Conservation (phyloP, 768 basidiomycete species). For the Leucosporidium creatinivorum region DNA sequence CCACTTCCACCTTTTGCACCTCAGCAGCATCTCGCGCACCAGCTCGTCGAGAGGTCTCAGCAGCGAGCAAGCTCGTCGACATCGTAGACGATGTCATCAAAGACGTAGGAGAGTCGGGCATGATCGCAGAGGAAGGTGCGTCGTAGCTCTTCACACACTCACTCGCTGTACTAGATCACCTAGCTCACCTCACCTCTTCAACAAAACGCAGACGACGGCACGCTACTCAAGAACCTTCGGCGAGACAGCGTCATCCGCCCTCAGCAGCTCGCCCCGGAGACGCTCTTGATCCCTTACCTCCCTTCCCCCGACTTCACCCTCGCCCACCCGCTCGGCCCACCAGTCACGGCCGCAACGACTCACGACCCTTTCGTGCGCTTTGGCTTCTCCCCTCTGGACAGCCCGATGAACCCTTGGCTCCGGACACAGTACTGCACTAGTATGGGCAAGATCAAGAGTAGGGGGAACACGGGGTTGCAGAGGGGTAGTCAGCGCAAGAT, state of each 20-base stretch:
- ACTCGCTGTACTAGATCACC: no score
- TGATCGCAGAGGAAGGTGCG: no score
- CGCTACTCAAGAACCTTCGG: constrained; percentile 23
- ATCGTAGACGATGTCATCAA: no score
- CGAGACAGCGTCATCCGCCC: constrained; percentile 20
- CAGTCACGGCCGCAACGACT: constrained; percentile 11
- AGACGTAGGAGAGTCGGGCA: not conserved
- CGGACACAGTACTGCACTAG: constrained; percentile 23
- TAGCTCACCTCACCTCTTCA: no score
- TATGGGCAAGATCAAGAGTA: constrained; percentile 31
- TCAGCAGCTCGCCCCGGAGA: constrained; percentile 21
- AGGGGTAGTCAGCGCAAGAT: constrained; percentile 27
- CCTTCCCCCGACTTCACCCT: constrained; percentile 15
- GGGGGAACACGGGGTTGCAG: constrained; percentile 31
- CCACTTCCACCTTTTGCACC: no score
- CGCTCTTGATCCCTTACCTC: constrained; percentile 25
- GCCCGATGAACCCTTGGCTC: constrained; percentile 21
- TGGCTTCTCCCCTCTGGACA: constrained; percentile 22
- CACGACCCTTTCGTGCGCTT: constrained; percentile 29
- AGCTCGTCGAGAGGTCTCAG: no score
- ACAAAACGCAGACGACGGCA: constrained; percentile 8
- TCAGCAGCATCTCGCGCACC: no score
- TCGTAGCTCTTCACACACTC: no score
- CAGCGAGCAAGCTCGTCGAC: no score
- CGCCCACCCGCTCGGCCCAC: constrained; percentile 31